phyloP scores from a whole-genome alignment of 1,284 basidiomycete genomes.

The Rhodotorula glutinis region DNA sequence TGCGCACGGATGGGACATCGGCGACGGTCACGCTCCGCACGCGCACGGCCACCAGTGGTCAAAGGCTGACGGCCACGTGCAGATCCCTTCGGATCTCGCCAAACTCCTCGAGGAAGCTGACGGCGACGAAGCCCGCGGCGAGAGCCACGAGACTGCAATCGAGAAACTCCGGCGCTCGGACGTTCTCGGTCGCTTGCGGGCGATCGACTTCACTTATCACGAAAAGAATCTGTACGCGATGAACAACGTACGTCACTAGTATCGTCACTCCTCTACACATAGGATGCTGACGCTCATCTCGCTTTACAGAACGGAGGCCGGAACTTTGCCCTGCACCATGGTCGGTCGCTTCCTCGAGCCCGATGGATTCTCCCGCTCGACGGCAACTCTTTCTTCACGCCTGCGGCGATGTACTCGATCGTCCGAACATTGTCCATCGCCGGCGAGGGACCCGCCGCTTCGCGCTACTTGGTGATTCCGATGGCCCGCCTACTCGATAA shows the following conservation, averaged over 20 bases:
- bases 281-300: neutral
- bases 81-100: constrained; percentile 14
- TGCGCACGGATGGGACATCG: constrained; percentile 41
- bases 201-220: constrained; percentile 46
- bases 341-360: constrained; percentile 41
- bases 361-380: constrained; percentile 47
- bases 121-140: constrained; percentile 19
- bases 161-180: constrained; percentile 25
- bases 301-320: constrained; percentile 45
- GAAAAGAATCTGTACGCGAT: constrained; percentile 48
- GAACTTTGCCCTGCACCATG: constrained; percentile 46
- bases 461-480: constrained; percentile 44
- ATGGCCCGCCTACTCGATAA: constrained; percentile 46
- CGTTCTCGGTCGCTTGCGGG: constrained; percentile 40
- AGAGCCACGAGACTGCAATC: constrained; percentile 6
- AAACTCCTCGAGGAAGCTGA: constrained; percentile 28
- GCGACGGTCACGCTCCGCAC: constrained; percentile 13
- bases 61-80: constrained; percentile 3
- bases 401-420: constrained; percentile 43
- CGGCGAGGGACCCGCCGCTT: constrained; percentile 37
- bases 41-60: constrained; percentile 5
- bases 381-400: constrained; percentile 47
- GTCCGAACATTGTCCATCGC: constrained; percentile 39
- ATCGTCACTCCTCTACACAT: no score
- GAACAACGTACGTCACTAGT: constrained; percentile 44